These are phyloP conservation scores for Curvularia sp. DNA, from an alignment of 2,329 filamentous ascomycete species.

Conservation along the genomic window DNA sequence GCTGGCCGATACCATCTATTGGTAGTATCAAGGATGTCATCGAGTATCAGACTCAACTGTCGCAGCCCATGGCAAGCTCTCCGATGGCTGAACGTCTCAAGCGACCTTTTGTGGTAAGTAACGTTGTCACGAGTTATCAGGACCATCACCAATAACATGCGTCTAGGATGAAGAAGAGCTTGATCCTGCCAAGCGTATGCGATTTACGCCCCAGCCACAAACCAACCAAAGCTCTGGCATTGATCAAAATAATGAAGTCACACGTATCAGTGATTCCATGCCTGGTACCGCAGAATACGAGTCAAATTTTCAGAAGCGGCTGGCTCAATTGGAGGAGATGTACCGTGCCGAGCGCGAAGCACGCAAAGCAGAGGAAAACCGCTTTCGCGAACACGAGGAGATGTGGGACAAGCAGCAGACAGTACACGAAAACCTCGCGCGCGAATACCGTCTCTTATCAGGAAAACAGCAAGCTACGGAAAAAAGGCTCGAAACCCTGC, in stretches of 20 bases:
- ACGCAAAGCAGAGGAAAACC: constrained; percentile 21
- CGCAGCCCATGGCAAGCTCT: constrained; percentile 26
- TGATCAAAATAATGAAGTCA: constrained; percentile 39
- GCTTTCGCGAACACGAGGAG: constrained; percentile 25
- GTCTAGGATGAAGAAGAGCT: constrained; percentile 32
- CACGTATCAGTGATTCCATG: constrained; percentile 55
- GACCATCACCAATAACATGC: constrained; percentile 2
- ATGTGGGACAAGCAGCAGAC: constrained; percentile 39
- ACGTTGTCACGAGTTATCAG: not conserved
- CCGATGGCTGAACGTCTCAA: constrained; percentile 35
- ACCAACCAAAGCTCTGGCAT: constrained; percentile 8
- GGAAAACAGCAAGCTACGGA: constrained; percentile 28
- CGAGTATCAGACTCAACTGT: constrained; percentile 39
- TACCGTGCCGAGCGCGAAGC: constrained; percentile 18
- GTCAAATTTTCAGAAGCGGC: constrained; percentile 16
- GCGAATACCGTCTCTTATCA: constrained; percentile 28
- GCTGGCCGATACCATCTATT: constrained; percentile 44
- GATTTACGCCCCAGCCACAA: constrained; percentile 43
- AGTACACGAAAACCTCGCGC: constrained; percentile 34
- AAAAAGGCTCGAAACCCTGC: constrained; percentile 24
- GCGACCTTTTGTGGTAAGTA: constrained; percentile 38
- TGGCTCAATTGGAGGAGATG: constrained; percentile 15
- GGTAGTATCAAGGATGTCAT: constrained; percentile 42
- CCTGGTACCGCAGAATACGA: constrained; percentile 34
- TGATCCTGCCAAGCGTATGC: constrained; percentile 46